Base-by-base conservation (phyloP, 2,329 filamentous ascomycete species). In the Arthroderma uncinatum region DNA sequence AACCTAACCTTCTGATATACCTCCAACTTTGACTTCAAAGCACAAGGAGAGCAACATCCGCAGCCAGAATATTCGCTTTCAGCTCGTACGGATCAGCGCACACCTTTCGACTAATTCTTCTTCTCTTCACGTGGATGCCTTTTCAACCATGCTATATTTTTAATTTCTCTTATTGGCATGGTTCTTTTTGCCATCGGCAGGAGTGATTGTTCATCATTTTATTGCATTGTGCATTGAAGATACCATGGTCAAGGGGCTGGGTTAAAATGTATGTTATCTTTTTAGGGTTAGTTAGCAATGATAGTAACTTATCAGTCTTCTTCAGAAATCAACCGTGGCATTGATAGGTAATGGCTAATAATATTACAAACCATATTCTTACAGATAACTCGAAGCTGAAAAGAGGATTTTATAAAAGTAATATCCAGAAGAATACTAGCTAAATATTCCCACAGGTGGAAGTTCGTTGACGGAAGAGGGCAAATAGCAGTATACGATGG, bases 201-300 rank as follows among this genome's bases (percentile, higher is more conserved):
- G 40, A 44, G 40, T 44, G 40, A 44, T 44, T 44, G 40, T 44
- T 44, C n/a, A 44, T 44, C 40, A 50, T 50, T 50, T 50, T 50
- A 33, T 50, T 50, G 25, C 44, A 50, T 50, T 16, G 44, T 50
- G 44, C 28, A 33, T 50, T 33, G 23, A 50, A 50, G 28, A 50
- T 50, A 50, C 44, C 44, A 50, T 33, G 44, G 44, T 50, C 28
- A 50, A 16, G 44, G 25, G 23, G 44, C 14, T 30, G 14, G 44
- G 44, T 30, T 50, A 30, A 33, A 14, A 50, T 50, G 6, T 33
- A 50, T 33, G 44, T 30, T 50, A n/a, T 30, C 23, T 9, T 30
- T 48, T 3, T 25, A 4, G 9, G 19, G 21, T 42, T 42, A 42
- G 19, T 23, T 44, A 25, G 40, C 21, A 10, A 44, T 42, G 21